Percentiles rank a stretch among this genome's conserved stretches.
Evolutionary conservation across 1,139 yeast species (phyloP).

Genomic region (Protomyces pachydermus): DNA sequence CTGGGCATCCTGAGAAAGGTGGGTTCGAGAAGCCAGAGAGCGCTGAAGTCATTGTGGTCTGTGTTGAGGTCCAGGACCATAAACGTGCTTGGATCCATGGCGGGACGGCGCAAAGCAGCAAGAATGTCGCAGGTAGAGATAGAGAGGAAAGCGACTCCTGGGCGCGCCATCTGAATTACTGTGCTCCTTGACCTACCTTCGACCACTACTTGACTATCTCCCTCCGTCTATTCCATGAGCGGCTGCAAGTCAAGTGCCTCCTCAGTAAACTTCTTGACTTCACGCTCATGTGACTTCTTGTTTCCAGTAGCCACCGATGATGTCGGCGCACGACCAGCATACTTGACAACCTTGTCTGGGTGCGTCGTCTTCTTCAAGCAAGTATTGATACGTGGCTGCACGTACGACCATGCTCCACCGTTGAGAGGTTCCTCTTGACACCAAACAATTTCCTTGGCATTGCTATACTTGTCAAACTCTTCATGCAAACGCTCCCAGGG

Average conservation of each 20-base stretch:
- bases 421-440: slow-evolving; percentile 99
- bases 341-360: slow-evolving; percentile 58
- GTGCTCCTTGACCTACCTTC: no score
- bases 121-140: no score
- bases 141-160: no score
- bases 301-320: slow-evolving; percentile 98
- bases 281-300: slow-evolving; percentile 78
- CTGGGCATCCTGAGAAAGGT: no score
- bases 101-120: no score
- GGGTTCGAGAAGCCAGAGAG: no score
- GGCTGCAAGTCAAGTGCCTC: slow-evolving; percentile 53
- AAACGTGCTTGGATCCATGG: no score
- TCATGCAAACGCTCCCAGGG: slow-evolving; percentile 93
- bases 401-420: slow-evolving; percentile 85
- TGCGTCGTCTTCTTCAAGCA: slow-evolving; percentile 70
- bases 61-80: no score
- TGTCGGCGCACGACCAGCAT: slow-evolving; percentile 96
- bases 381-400: slow-evolving; percentile 74
- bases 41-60: no score
- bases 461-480: slow-evolving; percentile 71
- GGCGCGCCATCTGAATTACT: no score
- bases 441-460: slow-evolving; percentile 84
- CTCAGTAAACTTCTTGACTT: slow-evolving; percentile 79
- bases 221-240: not conserved
- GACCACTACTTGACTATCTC: no score